A percentile compares a stretch with the other conserved stretches of the same genome.
Conservation (phyloP, 768 basidiomycete genomes). For the Termitomyces sp. region DNA sequence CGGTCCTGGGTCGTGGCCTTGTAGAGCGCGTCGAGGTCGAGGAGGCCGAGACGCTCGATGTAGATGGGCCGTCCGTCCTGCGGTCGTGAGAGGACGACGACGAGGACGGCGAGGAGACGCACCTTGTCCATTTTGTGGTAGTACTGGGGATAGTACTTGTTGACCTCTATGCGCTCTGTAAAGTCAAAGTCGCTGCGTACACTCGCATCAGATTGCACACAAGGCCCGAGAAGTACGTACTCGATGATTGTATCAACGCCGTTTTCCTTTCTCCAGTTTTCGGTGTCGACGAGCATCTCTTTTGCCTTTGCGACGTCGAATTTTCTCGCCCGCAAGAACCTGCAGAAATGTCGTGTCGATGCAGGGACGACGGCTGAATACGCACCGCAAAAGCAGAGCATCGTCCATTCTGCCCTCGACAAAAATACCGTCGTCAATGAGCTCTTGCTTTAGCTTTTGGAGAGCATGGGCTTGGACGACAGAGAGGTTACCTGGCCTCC, state of each 20-base stretch:
- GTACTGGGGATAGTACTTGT: conserved; percentile 93
- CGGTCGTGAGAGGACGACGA: conserved; percentile 3
- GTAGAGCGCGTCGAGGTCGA: conserved; percentile 85
- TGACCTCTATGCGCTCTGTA: conserved; percentile 72
- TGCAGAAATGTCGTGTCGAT: conserved; percentile 19
- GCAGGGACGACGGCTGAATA: background rate
- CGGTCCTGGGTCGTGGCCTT: conserved; percentile 79
- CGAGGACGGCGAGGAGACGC: conserved; percentile 2
- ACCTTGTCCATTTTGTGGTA: conserved; percentile 97
- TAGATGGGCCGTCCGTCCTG: conserved; percentile 95
- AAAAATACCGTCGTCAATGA: conserved; percentile 56
- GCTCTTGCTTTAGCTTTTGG: conserved; percentile 59
- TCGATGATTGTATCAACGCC: conserved; percentile 69
- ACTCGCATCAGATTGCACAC: background rate
- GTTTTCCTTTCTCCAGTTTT: conserved; percentile 89
- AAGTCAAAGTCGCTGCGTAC: conserved; percentile 73
- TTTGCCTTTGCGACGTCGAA: conserved; percentile 84
- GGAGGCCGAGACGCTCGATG: conserved; percentile 86
- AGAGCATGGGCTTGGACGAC: conserved; percentile 56
- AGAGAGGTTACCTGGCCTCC: conserved; percentile 71
- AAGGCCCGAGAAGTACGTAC: conserved; percentile 31
- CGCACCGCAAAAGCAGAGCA: conserved; percentile 55
- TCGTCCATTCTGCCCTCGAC: conserved; percentile 67
- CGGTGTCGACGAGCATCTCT: conserved; percentile 74
- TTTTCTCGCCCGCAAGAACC: conserved; percentile 90